Evolutionary conservation across 768 basidiomycete genomes (phyloP).

Genomic region (Termitomyces sp.): DNA sequence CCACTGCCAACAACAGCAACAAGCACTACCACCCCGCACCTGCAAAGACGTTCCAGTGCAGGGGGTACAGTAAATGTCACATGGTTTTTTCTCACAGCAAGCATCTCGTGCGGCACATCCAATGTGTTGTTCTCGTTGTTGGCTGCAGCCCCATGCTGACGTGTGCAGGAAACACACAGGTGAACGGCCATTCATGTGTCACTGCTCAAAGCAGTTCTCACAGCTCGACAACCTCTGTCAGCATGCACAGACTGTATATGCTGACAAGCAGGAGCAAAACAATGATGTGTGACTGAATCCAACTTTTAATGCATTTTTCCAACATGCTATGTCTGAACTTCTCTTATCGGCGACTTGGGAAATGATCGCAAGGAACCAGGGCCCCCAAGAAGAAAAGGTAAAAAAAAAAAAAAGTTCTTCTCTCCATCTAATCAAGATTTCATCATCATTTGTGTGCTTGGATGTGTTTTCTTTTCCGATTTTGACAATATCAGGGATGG

Average conservation of each 20-base stretch:
- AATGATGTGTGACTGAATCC: conserved; percentile 98
- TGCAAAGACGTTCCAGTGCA: conserved; percentile 93
- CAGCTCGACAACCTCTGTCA: conserved; percentile 96
- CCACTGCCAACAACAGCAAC: too few species aligned
- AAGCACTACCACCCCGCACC: conserved; percentile 81
- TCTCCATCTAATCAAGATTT: too few species aligned
- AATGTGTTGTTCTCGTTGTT: conserved; percentile 45
- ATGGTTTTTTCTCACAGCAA: conserved; percentile 97
- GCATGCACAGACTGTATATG: conserved; percentile 95
- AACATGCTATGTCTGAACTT: too few species aligned
- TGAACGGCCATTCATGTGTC: conserved; percentile 93
- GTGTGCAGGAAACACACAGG: conserved; percentile 92
- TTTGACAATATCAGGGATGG: too few species aligned
- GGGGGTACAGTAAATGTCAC: conserved; percentile 90
- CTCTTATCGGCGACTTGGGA: too few species aligned
- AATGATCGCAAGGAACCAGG: too few species aligned
- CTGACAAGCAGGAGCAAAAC: conserved; percentile 89
- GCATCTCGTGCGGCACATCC: conserved; percentile 92
- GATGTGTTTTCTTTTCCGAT: too few species aligned
- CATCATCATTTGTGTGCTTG: too few species aligned
- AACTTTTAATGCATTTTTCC: too few species aligned
- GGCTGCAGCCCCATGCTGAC: conserved; percentile 1
- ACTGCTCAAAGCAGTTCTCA: conserved; percentile 94
- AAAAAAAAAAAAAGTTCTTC: too few species aligned
- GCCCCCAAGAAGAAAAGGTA: too few species aligned